Evolutionary conservation across 345 rosid species (phyloP).

Genomic region (Schrenkiella parvula): DNA sequence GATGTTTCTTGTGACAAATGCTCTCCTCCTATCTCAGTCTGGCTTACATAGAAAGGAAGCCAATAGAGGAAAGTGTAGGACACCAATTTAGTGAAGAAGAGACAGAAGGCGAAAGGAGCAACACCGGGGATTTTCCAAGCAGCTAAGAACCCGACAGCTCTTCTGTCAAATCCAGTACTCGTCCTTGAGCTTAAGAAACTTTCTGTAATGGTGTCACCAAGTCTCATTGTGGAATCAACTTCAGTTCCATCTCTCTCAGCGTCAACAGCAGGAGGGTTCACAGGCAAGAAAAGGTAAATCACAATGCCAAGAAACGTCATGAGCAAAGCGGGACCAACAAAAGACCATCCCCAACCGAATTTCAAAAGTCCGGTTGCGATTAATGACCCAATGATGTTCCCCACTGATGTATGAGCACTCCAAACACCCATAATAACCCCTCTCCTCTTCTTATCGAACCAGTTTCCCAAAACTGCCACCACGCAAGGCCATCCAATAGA

Average conservation of each 20-base stretch:
- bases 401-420: slow-evolving; percentile 95
- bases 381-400: slow-evolving; percentile 80
- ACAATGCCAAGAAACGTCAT: slow-evolving; percentile 55
- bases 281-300: slow-evolving; percentile 64
- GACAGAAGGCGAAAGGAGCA: slow-evolving; percentile 84
- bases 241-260: too few relatives aligned
- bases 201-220: too few relatives aligned
- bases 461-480: slow-evolving; percentile 89
- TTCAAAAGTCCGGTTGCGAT: slow-evolving; percentile 67
- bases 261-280: slow-evolving; percentile 64
- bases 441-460: slow-evolving; percentile 90
- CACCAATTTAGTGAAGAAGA: slow-evolving; percentile 84
- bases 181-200: slow-evolving; percentile 40
- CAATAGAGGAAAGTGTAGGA: slow-evolving; percentile 95
- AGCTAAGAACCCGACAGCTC: slow-evolving; percentile 79
- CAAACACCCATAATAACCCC: slow-evolving; percentile 91
- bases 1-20: slow-evolving; percentile 65
- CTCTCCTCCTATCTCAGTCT: slow-evolving; percentile 65
- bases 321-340: slow-evolving; percentile 70
- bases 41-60: slow-evolving; percentile 82
- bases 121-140: slow-evolving; percentile 97
- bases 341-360: slow-evolving; percentile 97
- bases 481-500: slow-evolving; percentile 99
- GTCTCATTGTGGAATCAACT: too few relatives aligned
- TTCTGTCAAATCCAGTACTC: slow-evolving; percentile 33